A percentile compares a stretch with the other conserved stretches of the same genome.
Conservation (phyloP, 768 basidiomycete genomes). For the Lentinula raphanica region DNA sequence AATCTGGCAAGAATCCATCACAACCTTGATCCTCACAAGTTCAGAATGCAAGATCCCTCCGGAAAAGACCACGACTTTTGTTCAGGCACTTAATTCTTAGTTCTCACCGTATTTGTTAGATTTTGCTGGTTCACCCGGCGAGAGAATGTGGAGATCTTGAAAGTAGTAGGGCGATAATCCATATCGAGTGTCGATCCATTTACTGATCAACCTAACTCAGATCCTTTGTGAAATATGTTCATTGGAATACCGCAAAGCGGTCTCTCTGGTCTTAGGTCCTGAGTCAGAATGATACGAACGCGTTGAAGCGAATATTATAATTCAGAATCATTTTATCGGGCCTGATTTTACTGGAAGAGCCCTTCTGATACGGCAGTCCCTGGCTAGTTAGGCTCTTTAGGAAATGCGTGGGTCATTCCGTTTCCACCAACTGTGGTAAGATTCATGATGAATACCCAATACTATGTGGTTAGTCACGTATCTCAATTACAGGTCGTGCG, state of each 20-base stretch:
- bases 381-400: slow-evolving; percentile 51
- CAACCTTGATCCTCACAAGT: slow-evolving; percentile 60
- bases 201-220: slow-evolving; percentile 28
- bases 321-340: slow-evolving; percentile 55
- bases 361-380: slow-evolving; percentile 22
- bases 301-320: slow-evolving; percentile 45
- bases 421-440: slow-evolving; percentile 68
- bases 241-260: slow-evolving; percentile 47
- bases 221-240: slow-evolving; percentile 70
- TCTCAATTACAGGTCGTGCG: slow-evolving; percentile 43
- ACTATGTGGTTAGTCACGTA: neutral
- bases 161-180: slow-evolving; percentile 46
- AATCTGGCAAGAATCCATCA: slow-evolving; percentile 77
- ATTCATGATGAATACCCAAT: neutral
- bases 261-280: slow-evolving; percentile 40
- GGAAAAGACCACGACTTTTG: slow-evolving; percentile 51
- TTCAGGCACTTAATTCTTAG: slow-evolving; percentile 48
- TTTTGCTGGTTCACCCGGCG: slow-evolving; percentile 59
- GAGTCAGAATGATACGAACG: slow-evolving; percentile 40
- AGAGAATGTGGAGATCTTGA: slow-evolving; percentile 74
- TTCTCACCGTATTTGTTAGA: slow-evolving; percentile 67
- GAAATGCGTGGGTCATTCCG: slow-evolving; percentile 76
- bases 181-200: neutral
- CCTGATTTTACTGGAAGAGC: slow-evolving; percentile 69
- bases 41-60: slow-evolving; percentile 54